Conservation (phyloP, 108 stramenopile species). For the Skeletonema menzelii region DNA sequence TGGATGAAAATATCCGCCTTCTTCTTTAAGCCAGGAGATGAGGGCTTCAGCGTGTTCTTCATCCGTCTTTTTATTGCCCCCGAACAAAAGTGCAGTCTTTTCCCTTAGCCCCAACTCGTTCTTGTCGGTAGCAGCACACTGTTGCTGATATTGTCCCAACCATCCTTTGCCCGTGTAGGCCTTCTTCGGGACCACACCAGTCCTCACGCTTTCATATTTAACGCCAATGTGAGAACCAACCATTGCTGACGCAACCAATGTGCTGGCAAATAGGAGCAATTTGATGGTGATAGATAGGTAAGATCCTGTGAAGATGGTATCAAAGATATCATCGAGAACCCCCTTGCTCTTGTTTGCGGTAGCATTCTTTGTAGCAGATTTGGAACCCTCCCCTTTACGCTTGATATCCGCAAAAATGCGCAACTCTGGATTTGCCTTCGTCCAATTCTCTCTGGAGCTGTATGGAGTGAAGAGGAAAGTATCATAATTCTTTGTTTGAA, state of each 20-base stretch:
- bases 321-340: background rate
- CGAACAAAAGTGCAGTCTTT: background rate
- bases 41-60: background rate
- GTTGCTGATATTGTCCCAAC: background rate
- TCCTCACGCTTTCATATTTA: background rate
- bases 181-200: background rate
- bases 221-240: background rate
- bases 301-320: background rate
- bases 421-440: background rate
- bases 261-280: background rate
- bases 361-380: background rate
- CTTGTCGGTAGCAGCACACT: background rate
- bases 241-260: background rate
- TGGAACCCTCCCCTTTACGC: background rate
- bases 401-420: background rate
- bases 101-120: background rate
- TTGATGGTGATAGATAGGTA: background rate
- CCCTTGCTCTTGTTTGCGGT: background rate
- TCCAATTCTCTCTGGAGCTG: background rate
- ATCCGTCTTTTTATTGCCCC: background rate
- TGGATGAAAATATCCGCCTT: conserved; percentile 24
- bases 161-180: background rate
- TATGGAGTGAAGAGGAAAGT: background rate
- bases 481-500: background rate
- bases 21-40: background rate